Evolutionary conservation across 306 rosid species (phyloP).

Genomic region (Gynostemma pentaphyllum): DNA sequence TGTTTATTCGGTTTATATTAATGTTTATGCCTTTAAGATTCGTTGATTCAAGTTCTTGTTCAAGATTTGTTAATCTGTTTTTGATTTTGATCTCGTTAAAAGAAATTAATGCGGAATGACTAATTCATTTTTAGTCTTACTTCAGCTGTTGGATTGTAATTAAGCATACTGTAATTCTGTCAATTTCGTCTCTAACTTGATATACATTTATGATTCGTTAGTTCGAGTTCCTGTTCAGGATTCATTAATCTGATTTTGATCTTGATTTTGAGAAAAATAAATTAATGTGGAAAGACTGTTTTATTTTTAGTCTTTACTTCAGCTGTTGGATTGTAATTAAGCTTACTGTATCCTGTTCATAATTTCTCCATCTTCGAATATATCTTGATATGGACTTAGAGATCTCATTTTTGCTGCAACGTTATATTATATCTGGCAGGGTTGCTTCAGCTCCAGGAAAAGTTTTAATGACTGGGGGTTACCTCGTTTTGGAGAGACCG

Average conservation of each 20-base stretch:
- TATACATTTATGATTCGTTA: neutral
- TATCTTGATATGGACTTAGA: neutral
- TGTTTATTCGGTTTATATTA: neutral
- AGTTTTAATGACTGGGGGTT: slow-evolving; percentile 68
- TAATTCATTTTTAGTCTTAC: neutral
- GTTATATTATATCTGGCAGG: slow-evolving; percentile 18
- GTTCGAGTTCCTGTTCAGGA: neutral
- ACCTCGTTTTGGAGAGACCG: slow-evolving; percentile 66
- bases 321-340: neutral
- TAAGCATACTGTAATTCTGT: neutral
- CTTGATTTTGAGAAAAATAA: neutral
- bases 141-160: neutral
- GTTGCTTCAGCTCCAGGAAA: slow-evolving; percentile 84
- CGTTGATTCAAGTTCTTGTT: neutral
- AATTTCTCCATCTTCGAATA: neutral
- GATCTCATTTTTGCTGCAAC: neutral
- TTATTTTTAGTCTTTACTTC: neutral
- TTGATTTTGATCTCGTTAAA: neutral
- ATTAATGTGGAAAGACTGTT: neutral
- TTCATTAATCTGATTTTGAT: neutral
- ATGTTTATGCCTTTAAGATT: neutral
- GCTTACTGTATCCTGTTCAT: neutral
- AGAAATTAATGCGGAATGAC: neutral
- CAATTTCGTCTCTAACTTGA: neutral
- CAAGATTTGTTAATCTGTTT: neutral